Evolutionary conservation across 2,329 filamentous ascomycete genomes (phyloP), one percentile per base, ranked within the genome.

Genomic region (Basipetospora chlamydospora): DNA sequence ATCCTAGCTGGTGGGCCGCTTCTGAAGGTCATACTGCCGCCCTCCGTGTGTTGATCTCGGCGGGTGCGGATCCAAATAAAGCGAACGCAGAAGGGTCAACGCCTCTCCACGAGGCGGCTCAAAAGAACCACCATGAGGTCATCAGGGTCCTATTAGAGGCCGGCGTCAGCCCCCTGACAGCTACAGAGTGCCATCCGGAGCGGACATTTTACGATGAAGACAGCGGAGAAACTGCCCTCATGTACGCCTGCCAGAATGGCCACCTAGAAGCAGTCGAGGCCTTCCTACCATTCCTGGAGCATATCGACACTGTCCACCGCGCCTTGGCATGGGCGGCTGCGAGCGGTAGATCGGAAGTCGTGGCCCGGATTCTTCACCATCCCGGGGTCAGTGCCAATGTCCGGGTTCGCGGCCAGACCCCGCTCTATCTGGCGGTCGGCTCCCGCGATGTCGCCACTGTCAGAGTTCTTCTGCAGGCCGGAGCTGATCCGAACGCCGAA

Each of bases 71-170:
- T 12, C 47, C 46, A 8, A 42, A 53, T 29, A 22, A 36, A 12
- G 43, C 52, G 2, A 35, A 29, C 4, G 3, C 12, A 6, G 2
- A 38, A 13, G 57, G 59, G 1, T 29, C 45, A 1, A 55, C 43
- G n/a, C 53, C 60, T 5, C 39, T 63, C 2, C 54, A 62, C 35
- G 6, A 41, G 17, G 58, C 59, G 5, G 55, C 56, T 3, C 40
- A 5, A 4, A 46, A 42, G 7, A 57, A 58, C 26, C 48, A 54
- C 38, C 35, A 41, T 4, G 42, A 41, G 5, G 50, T 49, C 21
- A 46, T 57, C 4, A 41, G 37, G 12, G 37, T 46, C 2, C 42
- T 63, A 3, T 40, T 63, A 4, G 41, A 49, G 6, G 54, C 56
- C 16, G 59, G 58, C 9, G 53, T 57, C 1, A 41, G 55, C 26